These are phyloP conservation scores for Gossypium herbaceum DNA, from an alignment of 345 rosid species.

Conservation along the genomic window DNA sequence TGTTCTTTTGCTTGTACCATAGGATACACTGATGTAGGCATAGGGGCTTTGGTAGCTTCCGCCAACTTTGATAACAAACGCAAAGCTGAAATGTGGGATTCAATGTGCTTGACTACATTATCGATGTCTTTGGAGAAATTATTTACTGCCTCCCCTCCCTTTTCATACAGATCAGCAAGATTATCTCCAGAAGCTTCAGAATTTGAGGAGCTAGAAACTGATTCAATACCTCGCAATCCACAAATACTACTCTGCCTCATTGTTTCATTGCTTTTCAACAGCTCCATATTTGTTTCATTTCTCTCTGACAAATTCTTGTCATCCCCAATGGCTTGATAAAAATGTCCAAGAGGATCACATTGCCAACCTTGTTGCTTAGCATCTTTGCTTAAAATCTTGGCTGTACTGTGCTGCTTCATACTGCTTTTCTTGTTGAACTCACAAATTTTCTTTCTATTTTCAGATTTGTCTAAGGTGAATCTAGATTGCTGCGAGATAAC, in stretches of 20 bases:
- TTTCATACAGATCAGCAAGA: neutral
- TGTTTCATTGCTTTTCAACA: neutral
- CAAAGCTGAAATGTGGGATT: conserved; percentile 36
- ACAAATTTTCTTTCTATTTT: conserved; percentile 7
- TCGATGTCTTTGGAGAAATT: conserved; percentile 26
- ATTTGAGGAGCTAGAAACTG: conserved; percentile 14
- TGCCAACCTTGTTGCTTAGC: neutral
- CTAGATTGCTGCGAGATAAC: conserved; percentile 10
- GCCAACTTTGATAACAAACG: conserved; percentile 22
- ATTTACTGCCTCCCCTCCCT: conserved; percentile 3
- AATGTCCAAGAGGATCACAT: neutral
- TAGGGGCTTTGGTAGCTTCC: conserved; percentile 5
- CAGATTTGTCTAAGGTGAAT: conserved; percentile 3
- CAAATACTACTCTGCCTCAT: neutral
- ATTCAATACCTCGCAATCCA: neutral
- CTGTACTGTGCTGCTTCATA: conserved; percentile 6
- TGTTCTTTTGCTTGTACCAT: neutral
- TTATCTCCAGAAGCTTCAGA: neutral
- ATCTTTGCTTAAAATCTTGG: neutral
- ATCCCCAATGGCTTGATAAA: neutral
- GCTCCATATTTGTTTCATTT: neutral
- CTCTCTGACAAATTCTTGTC: neutral
- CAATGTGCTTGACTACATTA: conserved; percentile 37
- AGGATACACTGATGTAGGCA: neutral
- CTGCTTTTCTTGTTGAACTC: neutral